A percentile compares a stretch with the other conserved stretches of the same genome.
Conservation (phyloP, 2,329 filamentous ascomycete genomes). For the Sporothrix globosa region DNA sequence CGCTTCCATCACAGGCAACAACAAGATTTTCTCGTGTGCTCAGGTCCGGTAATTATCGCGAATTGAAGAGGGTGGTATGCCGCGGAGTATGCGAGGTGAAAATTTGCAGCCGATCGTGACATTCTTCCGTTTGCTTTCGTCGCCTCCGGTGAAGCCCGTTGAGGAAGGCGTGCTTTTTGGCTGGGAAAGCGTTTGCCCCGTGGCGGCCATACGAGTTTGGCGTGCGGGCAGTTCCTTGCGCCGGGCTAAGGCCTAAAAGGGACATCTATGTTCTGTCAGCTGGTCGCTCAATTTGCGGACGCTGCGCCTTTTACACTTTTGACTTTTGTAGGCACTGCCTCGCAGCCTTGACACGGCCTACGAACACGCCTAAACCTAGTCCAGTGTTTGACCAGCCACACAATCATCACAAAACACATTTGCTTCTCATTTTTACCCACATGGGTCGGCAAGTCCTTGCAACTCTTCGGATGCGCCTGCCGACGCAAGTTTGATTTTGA, state of each 20-base stretch:
- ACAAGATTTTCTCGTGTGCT: background rate
- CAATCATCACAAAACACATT: background rate
- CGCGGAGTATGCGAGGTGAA: background rate
- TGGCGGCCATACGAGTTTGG: background rate
- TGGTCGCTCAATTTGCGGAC: background rate
- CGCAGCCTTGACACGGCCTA: background rate
- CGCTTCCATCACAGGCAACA: background rate
- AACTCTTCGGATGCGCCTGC: slow-evolving; percentile 16
- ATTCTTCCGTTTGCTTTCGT: slow-evolving; percentile 14
- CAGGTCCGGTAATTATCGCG: background rate
- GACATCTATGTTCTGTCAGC: background rate
- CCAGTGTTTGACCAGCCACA: background rate
- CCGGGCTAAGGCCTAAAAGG: slow-evolving; percentile 16
- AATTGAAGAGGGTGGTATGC: background rate
- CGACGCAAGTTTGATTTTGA: background rate
- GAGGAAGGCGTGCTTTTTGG: slow-evolving; percentile 20
- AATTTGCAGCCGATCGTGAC: slow-evolving; percentile 15
- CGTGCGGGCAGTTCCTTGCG: background rate
- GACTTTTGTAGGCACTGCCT: background rate
- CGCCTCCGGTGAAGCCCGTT: slow-evolving; percentile 9
- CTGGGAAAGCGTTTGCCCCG: slow-evolving; percentile 14
- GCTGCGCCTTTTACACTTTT: background rate
- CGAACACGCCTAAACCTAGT: background rate
- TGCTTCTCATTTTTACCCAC: slow-evolving; percentile 5
- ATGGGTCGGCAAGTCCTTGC: slow-evolving; percentile 8